These are phyloP conservation scores for Saccharomycopsis fibuligera DNA, from an alignment of 805 yeast species.

Conservation along the genomic window DNA sequence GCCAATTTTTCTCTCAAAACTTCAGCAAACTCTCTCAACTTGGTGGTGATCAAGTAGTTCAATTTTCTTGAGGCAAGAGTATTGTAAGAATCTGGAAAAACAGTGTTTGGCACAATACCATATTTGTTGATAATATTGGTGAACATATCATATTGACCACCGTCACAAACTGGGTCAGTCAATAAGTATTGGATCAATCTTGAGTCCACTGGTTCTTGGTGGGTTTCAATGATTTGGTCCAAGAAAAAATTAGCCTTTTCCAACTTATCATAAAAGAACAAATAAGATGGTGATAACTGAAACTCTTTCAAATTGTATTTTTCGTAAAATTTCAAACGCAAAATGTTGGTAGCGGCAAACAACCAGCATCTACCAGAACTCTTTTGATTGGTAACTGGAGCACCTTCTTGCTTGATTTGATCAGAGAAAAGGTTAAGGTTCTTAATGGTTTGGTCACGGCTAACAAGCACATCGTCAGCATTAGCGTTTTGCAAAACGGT, in stretches of 20 bases:
- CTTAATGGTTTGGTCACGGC: constrained; percentile 29
- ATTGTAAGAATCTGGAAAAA: constrained; percentile 62
- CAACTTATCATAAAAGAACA: constrained; percentile 79
- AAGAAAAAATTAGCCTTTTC: constrained; percentile 79
- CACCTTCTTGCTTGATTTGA: constrained; percentile 42
- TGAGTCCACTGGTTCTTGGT: constrained; percentile 58
- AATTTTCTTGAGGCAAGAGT: constrained; percentile 45
- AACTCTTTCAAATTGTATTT: constrained; percentile 59
- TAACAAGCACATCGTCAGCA: constrained; percentile 36
- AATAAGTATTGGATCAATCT: constrained; percentile 63
- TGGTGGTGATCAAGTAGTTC: constrained; percentile 58
- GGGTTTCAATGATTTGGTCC: constrained; percentile 68
- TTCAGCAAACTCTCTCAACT: constrained; percentile 74
- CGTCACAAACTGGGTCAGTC: constrained; percentile 65
- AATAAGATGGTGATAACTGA: constrained; percentile 70
- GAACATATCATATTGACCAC: constrained; percentile 87
- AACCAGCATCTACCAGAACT: constrained; percentile 84
- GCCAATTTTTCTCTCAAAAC: constrained; percentile 45
- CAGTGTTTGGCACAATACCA: constrained; percentile 69
- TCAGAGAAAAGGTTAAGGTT: constrained; percentile 35
- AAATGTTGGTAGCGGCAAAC: constrained; percentile 73
- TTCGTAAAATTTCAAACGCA: constrained; percentile 56
- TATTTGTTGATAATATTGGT: constrained; percentile 70
- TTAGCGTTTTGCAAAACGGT: constrained; percentile 21
- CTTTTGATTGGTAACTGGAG: constrained; percentile 69